Base-by-base conservation (phyloP, 495 filamentous ascomycete species). In the Elaphomyces granulatus region DNA sequence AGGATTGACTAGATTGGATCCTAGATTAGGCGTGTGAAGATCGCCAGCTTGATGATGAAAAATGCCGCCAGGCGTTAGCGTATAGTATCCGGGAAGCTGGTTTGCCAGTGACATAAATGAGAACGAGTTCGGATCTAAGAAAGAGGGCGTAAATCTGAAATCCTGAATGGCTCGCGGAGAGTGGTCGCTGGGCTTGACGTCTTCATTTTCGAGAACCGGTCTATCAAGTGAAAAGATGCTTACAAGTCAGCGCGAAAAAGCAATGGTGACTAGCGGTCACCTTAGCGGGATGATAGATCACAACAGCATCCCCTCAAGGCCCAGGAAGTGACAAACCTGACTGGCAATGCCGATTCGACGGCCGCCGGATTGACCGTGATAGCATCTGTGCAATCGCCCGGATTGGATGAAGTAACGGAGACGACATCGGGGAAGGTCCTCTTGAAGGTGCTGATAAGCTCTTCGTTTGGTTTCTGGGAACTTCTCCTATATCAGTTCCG, bases 41-140 rank as follows among this genome's bases (percentile, higher is more conserved):
- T 95, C 90, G 20, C 88, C 84, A 17, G 85, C 81, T 55, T 87
- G 81, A 42, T 67, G 76, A 55, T 90, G 86, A 45, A 83, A 92
- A 33, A 85, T 54, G n/a, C 81, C 83, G 20, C 80, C 81, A 2
- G 86, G 83, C 1, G 84, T 92, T 2, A 87, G 87, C 0, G 83
- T 87, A 55, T 92, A 94, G 57, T 92, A 87, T 15, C 80, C 80
- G 17, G 80, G 75, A 30, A 77, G 73, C 39, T 94, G 85, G 49
- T 78, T 83, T 42, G 77, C 78, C 45, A 90, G 81, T 32, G 67
- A 65, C 38, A 75, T 62, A 61, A 94, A 94, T 3, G 75, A 72
- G 48, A 87, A 85, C 3, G 84, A 78, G 50, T 74, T 82, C 12
- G 87, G 77, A 45, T 95, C 88, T 52, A 96, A 69, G 21, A 87